A percentile compares a stretch with the other conserved stretches of the same genome.
phyloP scores from a whole-genome alignment of 805 yeast genomes.

The Jamesozyma piceae region DNA sequence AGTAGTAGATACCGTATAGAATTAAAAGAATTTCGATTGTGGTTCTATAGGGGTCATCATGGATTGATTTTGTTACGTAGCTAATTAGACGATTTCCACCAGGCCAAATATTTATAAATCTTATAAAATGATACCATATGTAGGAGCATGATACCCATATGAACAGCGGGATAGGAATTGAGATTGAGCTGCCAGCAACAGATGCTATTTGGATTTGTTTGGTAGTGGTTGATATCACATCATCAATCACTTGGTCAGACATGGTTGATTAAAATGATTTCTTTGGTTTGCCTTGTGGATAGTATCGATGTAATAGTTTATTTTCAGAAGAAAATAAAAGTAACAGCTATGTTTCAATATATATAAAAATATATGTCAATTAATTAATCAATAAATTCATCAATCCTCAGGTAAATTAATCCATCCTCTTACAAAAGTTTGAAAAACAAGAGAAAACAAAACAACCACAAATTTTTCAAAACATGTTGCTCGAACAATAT shows the following conservation, averaged over 20 bases:
- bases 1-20: slow-evolving; percentile 76
- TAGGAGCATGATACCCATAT: slow-evolving; percentile 18
- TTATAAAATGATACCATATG: slow-evolving; percentile 18
- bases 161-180: slow-evolving; percentile 25
- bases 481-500: neutral
- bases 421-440: no score
- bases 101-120: slow-evolving; percentile 15
- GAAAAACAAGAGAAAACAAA: no score
- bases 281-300: no score
- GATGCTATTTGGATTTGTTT: neutral
- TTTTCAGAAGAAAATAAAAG: no score
- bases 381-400: no score
- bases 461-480: neutral
- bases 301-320: no score
- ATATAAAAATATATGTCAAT: no score
- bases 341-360: no score
- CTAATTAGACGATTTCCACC: slow-evolving; percentile 38
- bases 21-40: slow-evolving; percentile 67
- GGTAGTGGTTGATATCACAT: slow-evolving; percentile 11
- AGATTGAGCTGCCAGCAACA: slow-evolving; percentile 1
- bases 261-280: no score
- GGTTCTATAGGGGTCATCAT: slow-evolving; percentile 88
- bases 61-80: slow-evolving; percentile 78
- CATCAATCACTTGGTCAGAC: neutral
- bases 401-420: no score